Evolutionary conservation across 1,139 yeast genomes (phyloP).

Genomic region (Geotrichum carabidarum): DNA sequence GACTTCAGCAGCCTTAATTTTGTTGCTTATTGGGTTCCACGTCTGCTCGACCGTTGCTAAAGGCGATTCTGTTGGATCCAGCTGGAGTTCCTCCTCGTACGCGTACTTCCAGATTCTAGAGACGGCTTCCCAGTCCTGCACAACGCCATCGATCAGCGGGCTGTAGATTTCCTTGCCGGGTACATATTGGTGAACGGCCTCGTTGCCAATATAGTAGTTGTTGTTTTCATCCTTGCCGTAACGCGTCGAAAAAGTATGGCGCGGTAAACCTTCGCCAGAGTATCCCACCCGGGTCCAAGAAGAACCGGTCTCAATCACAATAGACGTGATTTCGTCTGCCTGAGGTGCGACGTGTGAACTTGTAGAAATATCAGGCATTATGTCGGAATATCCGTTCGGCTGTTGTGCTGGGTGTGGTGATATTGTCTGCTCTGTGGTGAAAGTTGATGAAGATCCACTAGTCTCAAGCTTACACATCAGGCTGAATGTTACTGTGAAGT

Average conservation of each 20-base stretch:
- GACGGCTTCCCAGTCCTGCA: conserved; percentile 46
- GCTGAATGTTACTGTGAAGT: no score
- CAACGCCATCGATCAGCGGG: conserved; percentile 41
- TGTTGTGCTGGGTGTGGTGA: neutral
- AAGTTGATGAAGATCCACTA: neutral
- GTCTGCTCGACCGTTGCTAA: conserved; percentile 75
- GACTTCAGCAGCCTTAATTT: conserved; percentile 67
- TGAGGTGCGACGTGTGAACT: conserved; percentile 18
- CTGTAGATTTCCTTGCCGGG: conserved; percentile 38
- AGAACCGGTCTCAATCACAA: conserved; percentile 92
- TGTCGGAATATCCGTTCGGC: neutral
- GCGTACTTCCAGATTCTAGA: conserved; percentile 38
- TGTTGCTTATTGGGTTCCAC: conserved; percentile 72
- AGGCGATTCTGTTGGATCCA: conserved; percentile 68
- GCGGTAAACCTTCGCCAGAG: conserved; percentile 90
- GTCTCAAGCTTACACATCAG: no score
- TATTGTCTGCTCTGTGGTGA: neutral
- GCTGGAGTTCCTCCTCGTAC: conserved; percentile 42
- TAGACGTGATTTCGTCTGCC: conserved; percentile 56
- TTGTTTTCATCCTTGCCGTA: conserved; percentile 34
- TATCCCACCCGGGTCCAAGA: conserved; percentile 78
- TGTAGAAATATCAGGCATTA: conserved; percentile 16
- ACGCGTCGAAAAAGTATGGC: conserved; percentile 63
- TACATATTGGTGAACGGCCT: conserved; percentile 33
- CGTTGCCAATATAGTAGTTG: conserved; percentile 34